Base-by-base conservation (phyloP, 2,329 filamentous ascomycete genomes). In the Lachnum nothofagi region DNA sequence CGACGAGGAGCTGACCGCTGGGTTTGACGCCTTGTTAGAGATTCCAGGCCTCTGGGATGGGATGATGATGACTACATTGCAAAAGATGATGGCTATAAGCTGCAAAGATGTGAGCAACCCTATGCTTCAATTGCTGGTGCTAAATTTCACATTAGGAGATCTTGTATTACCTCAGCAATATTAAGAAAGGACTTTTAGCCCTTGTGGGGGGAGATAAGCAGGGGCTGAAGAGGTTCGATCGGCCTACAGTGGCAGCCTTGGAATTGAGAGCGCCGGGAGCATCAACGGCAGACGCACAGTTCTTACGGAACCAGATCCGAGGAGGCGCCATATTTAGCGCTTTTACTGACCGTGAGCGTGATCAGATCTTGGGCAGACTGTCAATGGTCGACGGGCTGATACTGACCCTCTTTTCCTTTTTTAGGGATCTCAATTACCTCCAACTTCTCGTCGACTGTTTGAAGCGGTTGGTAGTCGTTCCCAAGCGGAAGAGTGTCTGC, bases 341-440 rank as follows among this genome's bases (percentile, higher is more conserved):
- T 35, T 69, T 70, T 46, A 62, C 38, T 45, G 24, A 53, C 7
- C 42, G 49, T 16, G 60, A 68, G 45, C 56, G 64, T 48, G 46
- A 57, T 19, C 46, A 24, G 16, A 68, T 70, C 20, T 71, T 49
- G 61, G 45, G 48, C 23, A 52, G 54, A 39, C 27, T 69, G 33
- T 52, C 51, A 19, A 49, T 46, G 25, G 46, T 54, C 3, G 45
- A 64, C n/a, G 44, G 43, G 29, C 51, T 70, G 3, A 62, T 70
- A 43, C 66, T 63, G 5, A 69, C 62, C 27, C 61, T 71, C 20
- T 59, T 61, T 45, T 65, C 53, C 24, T 70, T 70, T 35, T 49
- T 49, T 17, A 27, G 42, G 42, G 42, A 49, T 42, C n/a, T 49
- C n/a, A 44, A 49, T 20, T 49, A 49, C 40, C 42, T 49, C 14